Evolutionary conservation across 192 early-diverging fungal species (phyloP), one percentile per base, ranked within the genome.

Genomic region (Chytriomyces sp.): DNA sequence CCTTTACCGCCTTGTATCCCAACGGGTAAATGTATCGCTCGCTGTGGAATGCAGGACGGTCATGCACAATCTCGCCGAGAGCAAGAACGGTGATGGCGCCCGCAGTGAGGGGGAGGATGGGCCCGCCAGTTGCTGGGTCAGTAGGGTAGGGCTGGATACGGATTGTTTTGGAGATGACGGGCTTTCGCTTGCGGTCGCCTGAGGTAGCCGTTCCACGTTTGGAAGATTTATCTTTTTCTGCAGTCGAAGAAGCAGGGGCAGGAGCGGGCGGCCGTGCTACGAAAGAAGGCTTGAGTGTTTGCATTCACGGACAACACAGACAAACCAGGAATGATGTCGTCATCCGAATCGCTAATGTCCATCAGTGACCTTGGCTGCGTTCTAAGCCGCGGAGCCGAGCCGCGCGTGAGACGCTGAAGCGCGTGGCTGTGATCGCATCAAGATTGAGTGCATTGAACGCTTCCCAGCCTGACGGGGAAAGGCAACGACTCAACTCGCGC

Each of bases 21-120:
- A 96, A 90, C 0, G 95, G 95, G 82, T 86, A 97, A 40, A 97
- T 96, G 71, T 97, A 95, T 14, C 93, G 85, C 70, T 96, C 93
- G 64, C 85, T 93, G 65, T 97, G 94, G 73, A 91, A 97, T 0
- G 85, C 81, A 41, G 89, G 84, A 10, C 90, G 83, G 67, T 94
- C 91, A 71, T 81, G 84, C 3, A 92, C 83, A 30, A 97, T 88
- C 17, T 62, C 70, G n/a, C 95, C 95, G 17, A 94, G 81, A 61
- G 64, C 68, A 17, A 87, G 72, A 25, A 97, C 81, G 5, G 90
- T 93, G 7, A 94, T 81, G 7, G 92, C 85, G 4, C 94, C 95
- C 17, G 93, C 81, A 38, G 89, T 83, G 17, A 94, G 79, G 0
- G 95, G 95, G 54, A 96, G 75, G 32, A 90, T 84, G 8, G 89